Base-by-base conservation (phyloP, 1,139 yeast species). In the Eremothecium sinecaudum region DNA sequence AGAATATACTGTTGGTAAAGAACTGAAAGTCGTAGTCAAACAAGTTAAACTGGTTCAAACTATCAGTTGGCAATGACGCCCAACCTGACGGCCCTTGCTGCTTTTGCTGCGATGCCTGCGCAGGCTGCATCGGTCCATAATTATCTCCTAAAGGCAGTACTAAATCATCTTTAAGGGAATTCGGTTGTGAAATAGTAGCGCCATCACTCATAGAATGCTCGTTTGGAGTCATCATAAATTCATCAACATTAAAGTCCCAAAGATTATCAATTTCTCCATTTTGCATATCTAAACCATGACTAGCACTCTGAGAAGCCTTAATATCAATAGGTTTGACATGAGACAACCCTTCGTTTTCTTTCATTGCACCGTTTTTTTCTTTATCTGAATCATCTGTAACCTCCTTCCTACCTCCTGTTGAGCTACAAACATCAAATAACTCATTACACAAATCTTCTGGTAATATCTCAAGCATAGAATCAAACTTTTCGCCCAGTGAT, bases 181-280 rank as follows among this genome's bases (percentile, higher is more conserved):
- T 55, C 13, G 61, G 59, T 5, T 59, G 60, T 39, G 59, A 53
- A 5, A 56, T 53, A 2, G 61, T 53, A 1, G 60, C 59, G 3
- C 59, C 53, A 24, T 53, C 59, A 32, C 56, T 48, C n/a, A 59
- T 51, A 9, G 30, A 27, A 11, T 34, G 34, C 7, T 31, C 37
- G 24, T 46, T 45, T 9, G 61, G 60, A 6, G 59, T 54, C 52
- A 56, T 52, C 44, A 52, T 53, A 25, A 56, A 46, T 13, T 49
- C 49, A 31, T 56, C 60, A 5, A 56, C 51, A 26, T 51, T 56
- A 32, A 57, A 57, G 37, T 55, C 54, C 61, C 61, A 57, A 12
- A 57, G 40, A 16, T 54, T 58, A 2, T 59, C 60, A 40, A 57
- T 56, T 40, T 57, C 62, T 46, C 62, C 61, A 36, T 56, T 56